Evolutionary conservation across 2,329 filamentous ascomycete species (phyloP).

Genomic region (Ascochyta viciae-villosae): DNA sequence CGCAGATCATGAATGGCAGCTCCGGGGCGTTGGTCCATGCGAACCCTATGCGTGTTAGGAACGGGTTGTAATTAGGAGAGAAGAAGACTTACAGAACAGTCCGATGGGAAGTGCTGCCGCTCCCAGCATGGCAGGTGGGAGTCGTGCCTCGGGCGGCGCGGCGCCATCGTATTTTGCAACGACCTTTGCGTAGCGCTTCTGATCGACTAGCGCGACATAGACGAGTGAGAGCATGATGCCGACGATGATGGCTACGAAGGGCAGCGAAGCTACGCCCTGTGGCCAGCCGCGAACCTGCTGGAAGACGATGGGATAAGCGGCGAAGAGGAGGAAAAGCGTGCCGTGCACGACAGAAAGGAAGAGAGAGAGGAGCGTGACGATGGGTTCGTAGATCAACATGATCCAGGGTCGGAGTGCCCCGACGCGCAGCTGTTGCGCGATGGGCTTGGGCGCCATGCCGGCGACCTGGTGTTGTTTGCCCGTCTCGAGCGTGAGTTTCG

Average conservation of each 20-base stretch:
- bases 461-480: slow-evolving; percentile 63
- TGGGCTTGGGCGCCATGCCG: slow-evolving; percentile 42
- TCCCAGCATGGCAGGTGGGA: slow-evolving; percentile 60
- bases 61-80: neutral
- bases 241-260: slow-evolving; percentile 66
- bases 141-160: slow-evolving; percentile 60
- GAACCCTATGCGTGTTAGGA: slow-evolving; percentile 49
- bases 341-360: slow-evolving; percentile 27
- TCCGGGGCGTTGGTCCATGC: slow-evolving; percentile 58
- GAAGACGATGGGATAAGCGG: slow-evolving; percentile 65
- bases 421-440: slow-evolving; percentile 64
- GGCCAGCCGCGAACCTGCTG: slow-evolving; percentile 60
- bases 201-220: slow-evolving; percentile 27
- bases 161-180: slow-evolving; percentile 44
- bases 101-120: slow-evolving; percentile 58
- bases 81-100: slow-evolving; percentile 46
- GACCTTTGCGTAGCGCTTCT: slow-evolving; percentile 24
- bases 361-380: slow-evolving; percentile 42
- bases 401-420: slow-evolving; percentile 61
- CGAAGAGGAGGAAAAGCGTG: slow-evolving; percentile 48
- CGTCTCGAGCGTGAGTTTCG: slow-evolving; percentile 71
- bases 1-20: slow-evolving; percentile 62
- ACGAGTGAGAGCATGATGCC: slow-evolving; percentile 56
- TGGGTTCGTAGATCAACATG: slow-evolving; percentile 64
- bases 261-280: slow-evolving; percentile 64